These are phyloP conservation scores for Bjerkandera adusta DNA, from an alignment of 1,284 basidiomycete genomes.

Conservation along the genomic window DNA sequence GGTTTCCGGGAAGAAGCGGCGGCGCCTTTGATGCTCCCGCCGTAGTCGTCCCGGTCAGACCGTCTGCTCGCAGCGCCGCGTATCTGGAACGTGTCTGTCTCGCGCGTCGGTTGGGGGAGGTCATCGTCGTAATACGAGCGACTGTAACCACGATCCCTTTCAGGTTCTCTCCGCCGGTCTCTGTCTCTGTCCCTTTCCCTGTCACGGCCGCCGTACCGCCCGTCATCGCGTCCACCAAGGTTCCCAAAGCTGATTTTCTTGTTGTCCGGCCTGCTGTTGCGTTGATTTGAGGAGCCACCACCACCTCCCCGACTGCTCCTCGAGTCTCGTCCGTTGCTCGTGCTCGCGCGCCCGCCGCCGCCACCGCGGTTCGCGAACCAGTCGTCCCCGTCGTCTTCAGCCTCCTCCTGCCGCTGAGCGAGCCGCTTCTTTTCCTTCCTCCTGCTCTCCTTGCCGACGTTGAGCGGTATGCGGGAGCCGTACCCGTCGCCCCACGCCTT, in stretches of 20 bases:
- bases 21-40: slow-evolving; percentile 13
- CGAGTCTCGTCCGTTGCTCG: slow-evolving; percentile 6
- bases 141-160: slow-evolving; percentile 20
- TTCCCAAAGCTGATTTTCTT: slow-evolving; percentile 41
- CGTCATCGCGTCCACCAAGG: slow-evolving; percentile 27
- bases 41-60: slow-evolving; percentile 19
- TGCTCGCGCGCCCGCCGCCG: slow-evolving; percentile 11
- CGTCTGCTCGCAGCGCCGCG: slow-evolving; percentile 24
- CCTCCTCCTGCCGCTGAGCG: slow-evolving; percentile 47
- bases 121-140: slow-evolving; percentile 20
- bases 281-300: slow-evolving; percentile 17
- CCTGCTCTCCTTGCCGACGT: slow-evolving; percentile 64
- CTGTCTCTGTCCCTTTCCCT: slow-evolving; percentile 18
- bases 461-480: slow-evolving; percentile 45
- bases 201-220: slow-evolving; percentile 12
- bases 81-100: slow-evolving; percentile 30
- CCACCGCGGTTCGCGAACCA: slow-evolving; percentile 51
- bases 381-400: slow-evolving; percentile 52
- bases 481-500: slow-evolving; percentile 38
- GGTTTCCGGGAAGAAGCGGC: slow-evolving; percentile 13
- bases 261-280: slow-evolving; percentile 13
- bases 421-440: slow-evolving; percentile 58
- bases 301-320: slow-evolving; percentile 11
- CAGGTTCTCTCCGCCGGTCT: slow-evolving; percentile 19
- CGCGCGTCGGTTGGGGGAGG: slow-evolving; percentile 24